Base-by-base conservation (phyloP, 805 yeast species). In the Yarrowia alimentaria region DNA sequence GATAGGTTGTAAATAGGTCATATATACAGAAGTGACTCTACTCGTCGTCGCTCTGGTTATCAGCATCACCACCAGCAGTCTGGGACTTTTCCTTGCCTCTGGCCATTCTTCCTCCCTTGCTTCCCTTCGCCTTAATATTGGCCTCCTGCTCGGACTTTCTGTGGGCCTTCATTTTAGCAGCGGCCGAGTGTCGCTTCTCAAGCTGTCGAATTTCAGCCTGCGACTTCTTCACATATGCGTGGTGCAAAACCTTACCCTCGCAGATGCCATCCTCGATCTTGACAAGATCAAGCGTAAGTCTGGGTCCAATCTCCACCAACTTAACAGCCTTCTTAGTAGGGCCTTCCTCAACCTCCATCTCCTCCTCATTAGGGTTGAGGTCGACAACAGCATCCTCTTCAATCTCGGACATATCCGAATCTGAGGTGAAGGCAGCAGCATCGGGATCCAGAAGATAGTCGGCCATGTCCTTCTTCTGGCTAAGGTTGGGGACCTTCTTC, bases 251-350 rank as follows among this genome's bases (percentile, higher is more conserved):
- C 68, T 87, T 90, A 48, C 97, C 96, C 0, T 81, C 72, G 53
- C 96, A 91, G 17, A 86, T 77, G 13, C 93, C 95, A 62, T 91
- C 98, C 68, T 91, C 97, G 50, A 93, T 86, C 69, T 93, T 93
- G 43, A 83, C 70, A 53, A 93, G 70, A 47, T 80, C 72, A 66
- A 93, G 70, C 58, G 78, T 79, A 66, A 93, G 68, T 57, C 99
- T 76, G 28, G 99, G 99, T 0, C 99, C 99, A 42, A 91, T 71
- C 66, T 93, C 99, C 1, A 91, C 86, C 45, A 93, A 73, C 64
- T 88, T 90, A 59, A 93, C 86, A 1, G 99, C 98, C 61, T 85
- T 79, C 67, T 88, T 89, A 50, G 69, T 72, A 43, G 63, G 59
- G 32, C 56, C 54, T n/a, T 53, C 47, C 20, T 18, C 30, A 3